Base-by-base conservation (phyloP, 176 grass and related monocot species). In the Typha latifolia region DNA sequence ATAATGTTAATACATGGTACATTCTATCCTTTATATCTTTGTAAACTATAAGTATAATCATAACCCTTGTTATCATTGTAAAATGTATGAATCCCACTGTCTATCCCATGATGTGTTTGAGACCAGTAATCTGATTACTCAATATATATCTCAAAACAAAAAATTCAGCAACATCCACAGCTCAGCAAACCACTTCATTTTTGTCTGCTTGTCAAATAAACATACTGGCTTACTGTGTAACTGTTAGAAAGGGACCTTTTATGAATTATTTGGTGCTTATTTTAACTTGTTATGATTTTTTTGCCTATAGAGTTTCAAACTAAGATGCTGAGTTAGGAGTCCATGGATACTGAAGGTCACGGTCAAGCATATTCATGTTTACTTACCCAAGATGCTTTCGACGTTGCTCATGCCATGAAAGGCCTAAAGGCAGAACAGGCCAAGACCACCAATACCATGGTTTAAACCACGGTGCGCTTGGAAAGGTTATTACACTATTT, bases 361-460 rank as follows among this genome's bases (percentile, higher is more conserved):
- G 14, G 32, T 22, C n/a, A 23, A 49, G 19, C 9, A 47, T 49
- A 23, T 67, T 37, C 34, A 12, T 20, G 20, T 49, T 48, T 20
- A 73, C 87, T 49, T 59, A 96, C 91, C 91, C 87, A 22, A 96
- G 71, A 63, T 63, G 76, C 55, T 85, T 77, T 29, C 77, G 82
- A 10, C 87, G 87, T 49, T 91, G 87, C 78, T 96, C 84, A 56
- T 96, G 91, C 91, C 91, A 96, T 50, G 87, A 91, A 49, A 96
- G 73, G 12, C 91, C 91, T 57, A 96, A 75, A 65, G 87, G 91
- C 61, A 96, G 72, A 47, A 96, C 74, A 32, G 91, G 91, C 86
- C 91, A 95, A 80, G 91, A 87, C 91, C 86, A 95, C 91, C 91
- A 95, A 65, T 95, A 95, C 91, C 91, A 95, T 79, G 91, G 91